A percentile compares a stretch with the other conserved stretches of the same genome.
phyloP scores from a whole-genome alignment of 2,329 filamentous ascomycete genomes.

The Microdochium nivale region DNA sequence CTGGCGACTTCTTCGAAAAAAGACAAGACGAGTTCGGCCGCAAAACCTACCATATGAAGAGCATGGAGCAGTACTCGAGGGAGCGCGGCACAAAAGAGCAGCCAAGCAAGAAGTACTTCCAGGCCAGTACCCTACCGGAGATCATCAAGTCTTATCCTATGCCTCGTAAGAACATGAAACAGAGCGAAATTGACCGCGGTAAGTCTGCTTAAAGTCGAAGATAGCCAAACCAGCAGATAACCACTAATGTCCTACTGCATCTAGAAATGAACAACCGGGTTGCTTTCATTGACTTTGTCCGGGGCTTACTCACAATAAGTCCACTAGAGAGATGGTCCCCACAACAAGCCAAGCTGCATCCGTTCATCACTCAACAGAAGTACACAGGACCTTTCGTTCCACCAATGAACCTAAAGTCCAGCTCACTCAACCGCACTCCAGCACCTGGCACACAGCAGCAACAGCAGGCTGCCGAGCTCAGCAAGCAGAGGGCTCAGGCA shows the following conservation, averaged over 20 bases:
- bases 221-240: constrained; percentile 4
- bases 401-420: constrained; percentile 91
- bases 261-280: constrained; percentile 97
- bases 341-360: constrained; percentile 92
- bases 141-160: constrained; percentile 98
- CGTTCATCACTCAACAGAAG: constrained; percentile 97
- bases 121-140: constrained; percentile 84
- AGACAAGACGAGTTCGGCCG: constrained; percentile 83
- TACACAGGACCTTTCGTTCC: constrained; percentile 94
- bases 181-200: constrained; percentile 93
- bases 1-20: constrained; percentile 96
- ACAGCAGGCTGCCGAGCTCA: constrained; percentile 86
- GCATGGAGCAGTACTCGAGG: constrained; percentile 94
- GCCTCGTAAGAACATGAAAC: constrained; percentile 99
- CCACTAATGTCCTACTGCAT: constrained; percentile 3
- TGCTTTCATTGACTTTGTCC: constrained; percentile 96
- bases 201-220: constrained; percentile 19
- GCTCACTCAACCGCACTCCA: constrained; percentile 75
- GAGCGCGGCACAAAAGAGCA: constrained; percentile 97
- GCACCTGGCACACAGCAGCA: constrained; percentile 93
- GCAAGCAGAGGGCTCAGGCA: constrained; percentile 76
- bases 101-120: constrained; percentile 99
- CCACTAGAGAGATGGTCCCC: constrained; percentile 96
- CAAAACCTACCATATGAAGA: constrained; percentile 85
- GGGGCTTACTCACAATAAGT: constrained; percentile 87